These are phyloP conservation scores for Apiospora kogelbergensis DNA, from an alignment of 2,329 filamentous ascomycete genomes.

Conservation along the genomic window DNA sequence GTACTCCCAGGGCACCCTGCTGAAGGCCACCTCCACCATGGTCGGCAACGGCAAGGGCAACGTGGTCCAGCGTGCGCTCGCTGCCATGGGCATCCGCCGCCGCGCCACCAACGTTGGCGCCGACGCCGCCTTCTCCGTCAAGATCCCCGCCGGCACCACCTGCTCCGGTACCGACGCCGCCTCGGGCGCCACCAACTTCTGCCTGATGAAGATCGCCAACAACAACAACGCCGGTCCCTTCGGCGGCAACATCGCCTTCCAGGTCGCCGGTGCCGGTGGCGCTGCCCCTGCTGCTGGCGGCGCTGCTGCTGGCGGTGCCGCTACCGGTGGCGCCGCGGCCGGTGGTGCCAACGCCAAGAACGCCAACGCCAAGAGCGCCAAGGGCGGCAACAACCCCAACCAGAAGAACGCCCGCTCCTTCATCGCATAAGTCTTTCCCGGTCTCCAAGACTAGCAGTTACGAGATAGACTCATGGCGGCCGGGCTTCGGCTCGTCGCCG, in stretches of 20 bases:
- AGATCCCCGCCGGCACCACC: conserved; percentile 19
- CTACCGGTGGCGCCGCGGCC: neutral
- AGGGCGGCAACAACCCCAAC: neutral
- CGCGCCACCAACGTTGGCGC: neutral
- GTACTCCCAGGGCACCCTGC: conserved; percentile 17
- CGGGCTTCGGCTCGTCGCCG: neutral
- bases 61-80: conserved; percentile 18
- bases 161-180: conserved; percentile 18
- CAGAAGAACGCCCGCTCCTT: conserved; percentile 5
- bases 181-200: conserved; percentile 16
- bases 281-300: neutral
- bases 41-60: conserved; percentile 17
- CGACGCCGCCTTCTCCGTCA: conserved; percentile 7
- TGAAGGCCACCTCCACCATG: conserved; percentile 18
- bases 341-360: neutral
- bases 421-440: neutral
- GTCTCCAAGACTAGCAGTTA: neutral
- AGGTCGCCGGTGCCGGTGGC: conserved; percentile 16
- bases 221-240: conserved; percentile 20
- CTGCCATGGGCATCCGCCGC: conserved; percentile 16
- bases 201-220: conserved; percentile 23
- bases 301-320: neutral
- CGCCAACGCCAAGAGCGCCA: neutral
- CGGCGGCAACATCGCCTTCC: conserved; percentile 21
- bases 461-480: neutral